Base-by-base conservation (phyloP, 2,329 filamentous ascomycete genomes). In the Ceratocystis eucalypticola region DNA sequence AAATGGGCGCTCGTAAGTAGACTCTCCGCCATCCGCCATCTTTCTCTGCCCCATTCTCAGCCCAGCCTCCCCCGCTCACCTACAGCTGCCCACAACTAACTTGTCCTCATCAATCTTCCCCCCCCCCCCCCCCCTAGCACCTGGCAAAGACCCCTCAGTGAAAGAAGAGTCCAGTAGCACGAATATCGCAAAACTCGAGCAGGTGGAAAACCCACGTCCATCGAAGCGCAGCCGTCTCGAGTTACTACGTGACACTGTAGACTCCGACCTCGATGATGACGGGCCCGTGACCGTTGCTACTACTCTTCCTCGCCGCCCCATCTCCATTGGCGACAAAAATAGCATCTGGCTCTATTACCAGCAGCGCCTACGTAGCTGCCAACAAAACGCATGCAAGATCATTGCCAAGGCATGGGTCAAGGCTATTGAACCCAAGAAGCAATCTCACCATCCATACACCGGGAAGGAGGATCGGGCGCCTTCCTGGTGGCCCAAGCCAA, bases 371-470 rank as follows among this genome's bases (percentile, higher is more conserved):
- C 83, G 82, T 69, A 81, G 82, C 67, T 82, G 87, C 70, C 87
- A 91, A 71, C 88, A 91, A 71, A 81, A 84, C 1, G 82, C 85
- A 5, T 87, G 86, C 75, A 91, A 91, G 74, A 76, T 85, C 30
- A 85, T 91, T 64, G 84, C 84, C 44, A 91, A 91, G 73, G 85
- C 83, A 10, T 91, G 88, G 83, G 85, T 91, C 68, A 89, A 89
- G 72, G 80, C 84, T 1, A 83, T 91, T 1, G 87, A 88, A 70
- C 88, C 88, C 0, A 89, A 88, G 75, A 91, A 91, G 74, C 88
- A 90, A 74, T 86, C 86, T 0, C 86, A 83, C 20, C 84, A 88
- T 70, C 88, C 88, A 0, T 91, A 91, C 71, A 88, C 85, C 1
- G 79, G 80, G n/a, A 82, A 80, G 41, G 81, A 86, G 59, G 80